A percentile compares a stretch with the other conserved stretches of the same genome.
Evolutionary conservation across 2,329 filamentous ascomycete genomes (phyloP).

Genomic region (Cryphonectria japonica): DNA sequence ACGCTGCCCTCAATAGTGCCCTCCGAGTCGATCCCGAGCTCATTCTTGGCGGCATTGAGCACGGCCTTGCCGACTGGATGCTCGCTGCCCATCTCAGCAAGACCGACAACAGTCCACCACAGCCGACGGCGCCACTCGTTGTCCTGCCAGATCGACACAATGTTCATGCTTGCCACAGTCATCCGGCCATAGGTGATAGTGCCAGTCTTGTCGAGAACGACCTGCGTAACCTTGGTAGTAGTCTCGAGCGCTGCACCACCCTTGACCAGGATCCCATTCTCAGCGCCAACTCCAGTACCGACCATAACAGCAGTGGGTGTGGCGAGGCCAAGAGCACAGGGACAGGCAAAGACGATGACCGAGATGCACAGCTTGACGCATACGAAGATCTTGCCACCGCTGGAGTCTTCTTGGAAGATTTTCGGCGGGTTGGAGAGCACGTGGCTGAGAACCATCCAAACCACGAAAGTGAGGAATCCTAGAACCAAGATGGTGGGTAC

Average conservation of each 20-base stretch:
- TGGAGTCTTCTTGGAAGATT: constrained; percentile 79
- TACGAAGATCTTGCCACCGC: constrained; percentile 92
- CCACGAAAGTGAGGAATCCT: constrained; percentile 81
- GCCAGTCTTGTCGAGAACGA: constrained; percentile 95
- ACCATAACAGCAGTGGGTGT: constrained; percentile 99
- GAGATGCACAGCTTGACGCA: constrained; percentile 97
- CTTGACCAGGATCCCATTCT: constrained; percentile 97
- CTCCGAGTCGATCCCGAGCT: constrained; percentile 74
- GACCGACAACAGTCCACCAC: constrained; percentile 95
- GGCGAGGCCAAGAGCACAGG: constrained; percentile 92
- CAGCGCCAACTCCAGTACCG: constrained; percentile 92
- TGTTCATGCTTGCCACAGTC: constrained; percentile 76
- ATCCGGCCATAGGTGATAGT: constrained; percentile 95
- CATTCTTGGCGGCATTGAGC: constrained; percentile 71
- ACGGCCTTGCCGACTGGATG: constrained; percentile 95
- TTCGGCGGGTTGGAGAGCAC: constrained; percentile 80
- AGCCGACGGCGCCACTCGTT: constrained; percentile 70
- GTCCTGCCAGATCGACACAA: constrained; percentile 70
- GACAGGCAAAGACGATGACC: constrained; percentile 97
- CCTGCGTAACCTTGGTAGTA: constrained; percentile 84
- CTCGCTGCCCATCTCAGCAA: constrained; percentile 95
- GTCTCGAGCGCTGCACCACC: constrained; percentile 90
- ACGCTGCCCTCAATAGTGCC: constrained; percentile 80
- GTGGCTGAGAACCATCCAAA: constrained; percentile 95
- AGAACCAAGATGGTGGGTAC: constrained; percentile 87